phyloP scores from a whole-genome alignment of 768 basidiomycete genomes.

The Crucibulum laeve region DNA sequence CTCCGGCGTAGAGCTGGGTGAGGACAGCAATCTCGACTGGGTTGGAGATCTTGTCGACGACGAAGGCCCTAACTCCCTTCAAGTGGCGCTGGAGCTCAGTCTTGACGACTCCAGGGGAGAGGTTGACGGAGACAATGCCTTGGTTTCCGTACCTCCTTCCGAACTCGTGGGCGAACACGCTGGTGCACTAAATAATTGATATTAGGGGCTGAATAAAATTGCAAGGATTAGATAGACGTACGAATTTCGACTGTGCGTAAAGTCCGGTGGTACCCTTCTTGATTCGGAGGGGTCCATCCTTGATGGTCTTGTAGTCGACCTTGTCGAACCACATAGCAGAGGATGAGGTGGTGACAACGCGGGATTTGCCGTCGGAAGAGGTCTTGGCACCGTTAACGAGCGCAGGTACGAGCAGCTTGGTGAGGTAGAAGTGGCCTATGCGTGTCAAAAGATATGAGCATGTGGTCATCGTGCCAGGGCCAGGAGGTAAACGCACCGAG shows the following conservation, averaged over 20 bases:
- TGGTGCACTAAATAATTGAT: constrained; percentile 29
- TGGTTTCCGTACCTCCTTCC: constrained; percentile 40
- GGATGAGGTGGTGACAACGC: constrained; percentile 46
- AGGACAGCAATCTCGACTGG: constrained; percentile 25
- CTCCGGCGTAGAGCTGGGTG: constrained; percentile 40
- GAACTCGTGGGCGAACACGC: constrained; percentile 40
- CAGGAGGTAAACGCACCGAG: constrained; percentile 27
- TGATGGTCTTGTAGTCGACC: constrained; percentile 37
- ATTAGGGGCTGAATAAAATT: background rate
- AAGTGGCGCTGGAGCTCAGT: constrained; percentile 3
- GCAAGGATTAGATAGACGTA: constrained; percentile 15
- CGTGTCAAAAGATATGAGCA: background rate
- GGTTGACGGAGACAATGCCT: constrained; percentile 39
- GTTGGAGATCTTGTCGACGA: background rate
- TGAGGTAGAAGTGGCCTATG: constrained; percentile 49
- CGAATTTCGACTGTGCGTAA: constrained; percentile 42
- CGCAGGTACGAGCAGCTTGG: constrained; percentile 44
- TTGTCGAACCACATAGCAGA: constrained; percentile 23
- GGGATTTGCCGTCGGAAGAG: constrained; percentile 35
- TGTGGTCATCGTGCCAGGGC: background rate
- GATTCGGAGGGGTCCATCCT: constrained; percentile 25
- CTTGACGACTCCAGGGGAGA: constrained; percentile 36
- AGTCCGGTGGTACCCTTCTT: constrained; percentile 11
- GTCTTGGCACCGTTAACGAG: constrained; percentile 34
- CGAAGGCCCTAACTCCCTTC: constrained; percentile 8